Conservation (phyloP, 2,329 filamentous ascomycete species). For the Botrytis deweyae region DNA sequence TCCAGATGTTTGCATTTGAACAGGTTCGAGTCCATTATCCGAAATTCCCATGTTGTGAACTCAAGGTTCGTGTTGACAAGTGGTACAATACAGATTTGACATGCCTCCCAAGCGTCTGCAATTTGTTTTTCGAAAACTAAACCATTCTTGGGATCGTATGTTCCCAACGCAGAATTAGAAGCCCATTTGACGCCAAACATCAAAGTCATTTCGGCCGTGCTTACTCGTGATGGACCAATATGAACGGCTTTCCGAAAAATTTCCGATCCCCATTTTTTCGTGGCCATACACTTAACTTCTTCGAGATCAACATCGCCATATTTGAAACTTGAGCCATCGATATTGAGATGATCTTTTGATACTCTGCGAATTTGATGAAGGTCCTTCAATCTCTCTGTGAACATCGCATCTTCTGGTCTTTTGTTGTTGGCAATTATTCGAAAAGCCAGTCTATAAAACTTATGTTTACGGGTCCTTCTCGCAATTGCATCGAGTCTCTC, state of each 20-base stretch:
- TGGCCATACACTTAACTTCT: not conserved
- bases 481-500: too few species aligned
- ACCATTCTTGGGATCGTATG: not conserved
- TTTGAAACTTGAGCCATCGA: not conserved
- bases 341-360: too few species aligned
- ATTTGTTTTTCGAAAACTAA: not conserved
- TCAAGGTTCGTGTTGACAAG: rapidly evolving
- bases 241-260: not conserved
- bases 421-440: not conserved
- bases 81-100: not conserved
- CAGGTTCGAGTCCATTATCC: not conserved
- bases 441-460: not conserved
- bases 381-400: not conserved
- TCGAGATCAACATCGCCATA: not conserved
- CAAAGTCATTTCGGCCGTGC: not conserved
- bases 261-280: not conserved
- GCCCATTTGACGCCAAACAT: not conserved
- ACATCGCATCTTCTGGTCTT: not conserved
- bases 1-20: not conserved
- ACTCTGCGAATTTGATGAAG: not conserved
- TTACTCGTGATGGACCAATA: not conserved
- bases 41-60: not conserved
- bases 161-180: rapidly evolving
- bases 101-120: not conserved
- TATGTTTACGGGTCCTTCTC: rapidly evolving